These are phyloP conservation scores for Aureobasidium sp. DNA, from an alignment of 2,329 filamentous ascomycete genomes.

Conservation along the genomic window DNA sequence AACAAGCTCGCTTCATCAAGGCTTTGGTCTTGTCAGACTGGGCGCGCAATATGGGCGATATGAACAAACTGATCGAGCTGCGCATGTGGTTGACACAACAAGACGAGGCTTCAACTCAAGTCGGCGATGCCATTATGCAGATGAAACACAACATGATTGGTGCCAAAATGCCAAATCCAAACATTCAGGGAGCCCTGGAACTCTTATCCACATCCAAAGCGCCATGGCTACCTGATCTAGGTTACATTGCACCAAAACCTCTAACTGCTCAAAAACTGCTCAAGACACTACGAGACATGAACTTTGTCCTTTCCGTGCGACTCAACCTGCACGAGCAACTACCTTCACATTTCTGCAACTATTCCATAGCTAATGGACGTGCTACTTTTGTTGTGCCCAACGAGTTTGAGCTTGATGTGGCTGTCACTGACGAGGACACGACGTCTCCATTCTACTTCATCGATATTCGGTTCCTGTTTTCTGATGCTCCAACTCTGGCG, in stretches of 20 bases:
- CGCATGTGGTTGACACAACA: constrained; percentile 58
- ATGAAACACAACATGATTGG: constrained; percentile 66
- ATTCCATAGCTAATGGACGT: constrained; percentile 74
- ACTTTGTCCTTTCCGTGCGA: constrained; percentile 73
- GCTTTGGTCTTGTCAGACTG: constrained; percentile 84
- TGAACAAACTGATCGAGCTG: constrained; percentile 84
- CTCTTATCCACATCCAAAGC: constrained; percentile 72
- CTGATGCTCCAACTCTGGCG: constrained; percentile 57
- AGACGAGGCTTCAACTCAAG: constrained; percentile 31
- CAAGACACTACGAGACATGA: constrained; percentile 70
- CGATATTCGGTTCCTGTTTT: constrained; percentile 79
- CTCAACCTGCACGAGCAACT: constrained; percentile 81
- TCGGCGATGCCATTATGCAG: constrained; percentile 32
- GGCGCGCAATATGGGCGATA: constrained; percentile 70
- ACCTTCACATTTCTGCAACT: constrained; percentile 69
- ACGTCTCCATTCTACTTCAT: constrained; percentile 88
- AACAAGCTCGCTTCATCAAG: constrained; percentile 87
- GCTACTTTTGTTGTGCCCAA: constrained; percentile 76
- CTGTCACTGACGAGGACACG: constrained; percentile 78
- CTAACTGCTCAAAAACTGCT: constrained; percentile 66
- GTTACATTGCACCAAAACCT: constrained; percentile 67
- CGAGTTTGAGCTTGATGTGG: constrained; percentile 91
- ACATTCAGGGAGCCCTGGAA: constrained; percentile 82
- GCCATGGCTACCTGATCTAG: constrained; percentile 71
- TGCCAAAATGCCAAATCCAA: constrained; percentile 78